These are phyloP conservation scores for Microcos paniculata DNA, from an alignment of 345 rosid species.

Conservation along the genomic window DNA sequence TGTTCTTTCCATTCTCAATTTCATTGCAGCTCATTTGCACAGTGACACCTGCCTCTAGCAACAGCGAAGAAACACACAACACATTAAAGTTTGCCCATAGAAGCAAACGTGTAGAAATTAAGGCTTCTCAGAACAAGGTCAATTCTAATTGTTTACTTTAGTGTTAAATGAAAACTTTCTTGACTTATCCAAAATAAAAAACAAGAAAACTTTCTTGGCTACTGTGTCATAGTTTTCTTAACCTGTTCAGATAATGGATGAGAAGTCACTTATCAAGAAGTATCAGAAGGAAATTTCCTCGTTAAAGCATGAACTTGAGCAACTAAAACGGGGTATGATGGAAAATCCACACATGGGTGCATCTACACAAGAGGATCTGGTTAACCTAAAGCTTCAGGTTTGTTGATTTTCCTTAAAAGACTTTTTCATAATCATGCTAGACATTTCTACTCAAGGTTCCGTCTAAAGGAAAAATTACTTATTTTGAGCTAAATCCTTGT, in stretches of 20 bases:
- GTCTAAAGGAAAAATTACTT: neutral
- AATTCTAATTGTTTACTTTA: neutral
- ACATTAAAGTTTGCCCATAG: conserved; percentile 75
- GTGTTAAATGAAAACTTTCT: neutral
- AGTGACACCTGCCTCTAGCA: conserved; percentile 71
- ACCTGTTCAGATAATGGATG: conserved; percentile 58
- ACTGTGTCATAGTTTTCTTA: conserved; percentile 12
- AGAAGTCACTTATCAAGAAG: conserved; percentile 74
- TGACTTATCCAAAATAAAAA: too few relatives aligned
- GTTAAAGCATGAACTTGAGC: conserved; percentile 69
- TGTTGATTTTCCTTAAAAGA: conserved; percentile 20
- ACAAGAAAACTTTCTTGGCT: neutral
- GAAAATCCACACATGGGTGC: conserved; percentile 38
- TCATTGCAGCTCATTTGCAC: conserved; percentile 64
- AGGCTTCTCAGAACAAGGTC: conserved; percentile 70
- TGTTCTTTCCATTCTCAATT: conserved; percentile 18
- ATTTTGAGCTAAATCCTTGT: neutral
- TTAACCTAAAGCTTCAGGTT: conserved; percentile 70
- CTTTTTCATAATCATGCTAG: neutral
- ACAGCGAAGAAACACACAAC: conserved; percentile 70
- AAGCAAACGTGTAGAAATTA: conserved; percentile 63
- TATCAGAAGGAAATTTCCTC: conserved; percentile 67
- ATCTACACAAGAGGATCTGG: conserved; percentile 58
- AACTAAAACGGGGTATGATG: conserved; percentile 50
- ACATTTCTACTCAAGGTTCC: neutral